These are phyloP conservation scores for Penicillium expansum DNA, from an alignment of 2,329 filamentous ascomycete genomes.

Conservation along the genomic window DNA sequence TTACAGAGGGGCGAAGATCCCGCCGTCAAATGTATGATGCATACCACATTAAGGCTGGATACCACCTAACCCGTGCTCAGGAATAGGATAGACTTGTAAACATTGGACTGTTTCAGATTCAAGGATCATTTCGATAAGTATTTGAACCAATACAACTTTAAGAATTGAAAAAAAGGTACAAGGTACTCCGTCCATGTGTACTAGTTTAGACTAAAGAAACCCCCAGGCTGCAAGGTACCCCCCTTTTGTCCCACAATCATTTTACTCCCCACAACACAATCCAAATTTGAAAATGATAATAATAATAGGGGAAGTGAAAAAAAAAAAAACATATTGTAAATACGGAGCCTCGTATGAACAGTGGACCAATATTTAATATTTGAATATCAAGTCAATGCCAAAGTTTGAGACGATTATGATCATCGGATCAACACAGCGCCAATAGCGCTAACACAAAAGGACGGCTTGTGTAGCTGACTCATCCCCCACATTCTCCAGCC, in stretches of 20 bases:
- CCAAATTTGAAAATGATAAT: background rate
- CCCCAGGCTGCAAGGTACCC: background rate
- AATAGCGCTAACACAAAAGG: background rate
- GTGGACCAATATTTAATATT: background rate
- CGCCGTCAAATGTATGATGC: background rate
- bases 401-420: no score
- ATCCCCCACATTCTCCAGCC: background rate
- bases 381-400: background rate
- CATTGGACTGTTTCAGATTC: background rate
- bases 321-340: background rate
- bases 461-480: background rate
- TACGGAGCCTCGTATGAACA: background rate
- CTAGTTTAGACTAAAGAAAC: background rate
- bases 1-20: background rate
- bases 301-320: background rate
- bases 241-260: conserved; percentile 1
- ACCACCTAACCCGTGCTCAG: background rate
- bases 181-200: background rate
- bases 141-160: background rate
- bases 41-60: background rate
- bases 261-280: conserved; percentile 5
- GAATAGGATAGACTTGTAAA: background rate
- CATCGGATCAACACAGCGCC: background rate
- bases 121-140: background rate
- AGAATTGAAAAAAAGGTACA: background rate